A percentile compares a stretch with the other conserved stretches of the same genome.
Conservation (phyloP, 1,139 yeast genomes). For the Geotrichum aggregatum region DNA sequence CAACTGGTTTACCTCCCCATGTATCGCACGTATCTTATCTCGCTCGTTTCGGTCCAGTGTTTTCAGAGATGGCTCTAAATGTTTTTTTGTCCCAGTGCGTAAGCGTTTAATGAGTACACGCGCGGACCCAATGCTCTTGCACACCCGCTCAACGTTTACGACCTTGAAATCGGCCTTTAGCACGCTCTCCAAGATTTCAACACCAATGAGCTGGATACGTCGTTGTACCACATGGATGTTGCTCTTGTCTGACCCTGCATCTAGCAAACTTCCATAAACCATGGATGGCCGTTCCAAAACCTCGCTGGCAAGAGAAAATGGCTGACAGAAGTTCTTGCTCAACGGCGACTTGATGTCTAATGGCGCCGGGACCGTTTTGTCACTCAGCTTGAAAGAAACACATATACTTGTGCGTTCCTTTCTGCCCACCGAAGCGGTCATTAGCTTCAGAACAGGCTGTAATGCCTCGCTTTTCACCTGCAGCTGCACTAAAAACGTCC, state of each 20-base stretch:
- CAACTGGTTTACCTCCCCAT: slow-evolving; percentile 21
- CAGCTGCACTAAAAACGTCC: slow-evolving; percentile 26
- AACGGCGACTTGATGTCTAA: too few relatives aligned
- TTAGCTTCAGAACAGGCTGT: neutral
- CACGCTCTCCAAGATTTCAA: slow-evolving; percentile 25
- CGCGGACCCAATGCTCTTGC: slow-evolving; percentile 8
- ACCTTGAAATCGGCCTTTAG: slow-evolving; percentile 14
- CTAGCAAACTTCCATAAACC: slow-evolving; percentile 23
- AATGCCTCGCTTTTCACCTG: slow-evolving; percentile 13
- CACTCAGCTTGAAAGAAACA: too few relatives aligned
- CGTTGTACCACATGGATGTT: slow-evolving; percentile 27
- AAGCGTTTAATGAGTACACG: slow-evolving; percentile 17
- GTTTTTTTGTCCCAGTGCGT: slow-evolving; percentile 5
- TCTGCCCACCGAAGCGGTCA: too few relatives aligned
- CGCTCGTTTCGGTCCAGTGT: neutral
- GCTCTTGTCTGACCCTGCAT: slow-evolving; percentile 21
- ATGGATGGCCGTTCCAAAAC: too few relatives aligned
- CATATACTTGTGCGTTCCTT: too few relatives aligned
- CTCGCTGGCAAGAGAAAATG: too few relatives aligned
- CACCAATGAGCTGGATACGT: slow-evolving; percentile 29
- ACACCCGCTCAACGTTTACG: slow-evolving; percentile 5
- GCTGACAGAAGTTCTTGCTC: too few relatives aligned
- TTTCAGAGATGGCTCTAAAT: neutral
- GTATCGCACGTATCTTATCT: slow-evolving; percentile 18
- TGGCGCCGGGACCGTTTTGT: too few relatives aligned